phyloP scores from a whole-genome alignment of 1,139 yeast species.

The Hemisphaericaspora xylofermentans region DNA sequence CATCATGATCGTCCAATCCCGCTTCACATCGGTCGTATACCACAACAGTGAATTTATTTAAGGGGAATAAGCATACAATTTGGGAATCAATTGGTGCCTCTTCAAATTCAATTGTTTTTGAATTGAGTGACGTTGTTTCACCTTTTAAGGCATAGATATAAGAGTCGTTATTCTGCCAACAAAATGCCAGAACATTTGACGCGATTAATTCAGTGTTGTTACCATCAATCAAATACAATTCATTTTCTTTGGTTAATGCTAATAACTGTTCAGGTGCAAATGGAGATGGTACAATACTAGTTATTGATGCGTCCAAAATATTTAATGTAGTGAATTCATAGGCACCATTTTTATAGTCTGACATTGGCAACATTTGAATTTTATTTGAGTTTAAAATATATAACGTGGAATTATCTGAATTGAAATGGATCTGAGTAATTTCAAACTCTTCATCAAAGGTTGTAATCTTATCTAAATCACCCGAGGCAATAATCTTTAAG shows the following conservation, averaged over 20 bases:
- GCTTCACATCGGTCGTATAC: constrained; percentile 14
- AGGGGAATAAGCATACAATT: constrained; percentile 6
- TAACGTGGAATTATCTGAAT: constrained; percentile 22
- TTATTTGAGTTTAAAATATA: constrained; percentile 19
- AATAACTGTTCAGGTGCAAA: constrained; percentile 1
- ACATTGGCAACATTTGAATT: constrained; percentile 8
- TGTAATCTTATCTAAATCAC: constrained; percentile 7
- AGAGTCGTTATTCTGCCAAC: constrained; percentile 17
- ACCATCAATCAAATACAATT: constrained; percentile 7
- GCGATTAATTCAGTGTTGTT: constrained; percentile 7
- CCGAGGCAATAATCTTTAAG: constrained; percentile 15
- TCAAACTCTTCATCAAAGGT: constrained; percentile 9
- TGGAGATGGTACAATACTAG: constrained; percentile 8
- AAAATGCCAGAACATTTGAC: constrained; percentile 12
- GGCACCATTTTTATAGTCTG: constrained; percentile 9
- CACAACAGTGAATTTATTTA: constrained; percentile 8
- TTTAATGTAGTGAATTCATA: constrained; percentile 4
- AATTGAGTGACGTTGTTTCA: constrained; percentile 4
- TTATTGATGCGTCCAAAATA: constrained; percentile 3
- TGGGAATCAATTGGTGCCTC: constrained; percentile 4
- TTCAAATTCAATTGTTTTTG: constrained; percentile 7
- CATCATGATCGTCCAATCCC: constrained; percentile 21
- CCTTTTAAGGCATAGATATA: constrained; percentile 8
- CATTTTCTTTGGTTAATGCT: constrained; percentile 5
- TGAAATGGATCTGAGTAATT: constrained; percentile 28